phyloP scores from a whole-genome alignment of 2,329 filamentous ascomycete genomes.

The Allantophomopsis lycopodina region DNA sequence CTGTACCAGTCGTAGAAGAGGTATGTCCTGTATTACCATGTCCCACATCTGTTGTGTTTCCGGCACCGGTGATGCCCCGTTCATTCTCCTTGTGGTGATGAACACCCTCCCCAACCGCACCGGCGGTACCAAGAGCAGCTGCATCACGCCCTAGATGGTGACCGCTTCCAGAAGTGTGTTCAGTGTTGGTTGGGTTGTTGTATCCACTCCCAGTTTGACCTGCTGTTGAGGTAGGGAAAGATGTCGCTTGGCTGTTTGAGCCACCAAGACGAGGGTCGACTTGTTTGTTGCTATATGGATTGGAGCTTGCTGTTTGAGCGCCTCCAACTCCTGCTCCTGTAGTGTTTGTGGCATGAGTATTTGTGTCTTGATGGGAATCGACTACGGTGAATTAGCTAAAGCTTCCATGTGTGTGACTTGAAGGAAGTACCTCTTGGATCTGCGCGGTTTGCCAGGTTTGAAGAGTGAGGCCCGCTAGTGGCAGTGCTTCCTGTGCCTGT shows the following conservation, averaged over 20 bases:
- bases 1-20: slow-evolving; percentile 1
- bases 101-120: slow-evolving; percentile 5
- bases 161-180: not conserved
- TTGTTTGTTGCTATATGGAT: not conserved
- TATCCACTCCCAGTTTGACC: slow-evolving; percentile 19
- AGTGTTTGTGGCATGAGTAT: not conserved
- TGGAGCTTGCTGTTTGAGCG: not conserved
- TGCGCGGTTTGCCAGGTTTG: slow-evolving; percentile 33
- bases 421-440: slow-evolving; percentile 27
- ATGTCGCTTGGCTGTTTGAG: too few species aligned
- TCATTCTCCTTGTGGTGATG: slow-evolving; percentile 7
- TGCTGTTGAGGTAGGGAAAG: too few species aligned
- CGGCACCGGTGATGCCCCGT: not conserved
- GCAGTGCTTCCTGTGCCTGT: slow-evolving; percentile 4
- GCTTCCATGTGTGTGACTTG: too few species aligned
- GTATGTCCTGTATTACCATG: not conserved
- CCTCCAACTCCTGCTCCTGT: not conserved
- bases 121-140: slow-evolving; percentile 5
- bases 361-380: not conserved
- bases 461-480: slow-evolving; percentile 32
- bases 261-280: not conserved
- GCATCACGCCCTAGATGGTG: slow-evolving; percentile 6
- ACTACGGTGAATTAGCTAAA: too few species aligned
- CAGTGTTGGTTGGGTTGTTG: slow-evolving; percentile 16
- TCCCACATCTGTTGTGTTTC: not conserved